Conservation (phyloP, 208 protist genomes). For the Endotrypanum monterogeii region DNA sequence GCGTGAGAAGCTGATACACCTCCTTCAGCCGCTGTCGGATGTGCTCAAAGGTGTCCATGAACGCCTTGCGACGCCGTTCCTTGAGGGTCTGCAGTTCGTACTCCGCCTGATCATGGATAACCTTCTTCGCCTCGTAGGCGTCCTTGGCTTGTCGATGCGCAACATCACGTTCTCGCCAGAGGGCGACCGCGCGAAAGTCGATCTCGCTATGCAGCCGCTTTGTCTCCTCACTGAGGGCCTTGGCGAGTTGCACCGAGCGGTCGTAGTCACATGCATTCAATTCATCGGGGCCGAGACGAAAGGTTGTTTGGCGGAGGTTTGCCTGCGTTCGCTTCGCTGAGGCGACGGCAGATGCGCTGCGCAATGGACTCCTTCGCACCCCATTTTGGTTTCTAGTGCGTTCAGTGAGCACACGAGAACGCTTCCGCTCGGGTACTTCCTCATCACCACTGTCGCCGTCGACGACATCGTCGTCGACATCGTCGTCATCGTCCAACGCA, state of each 20-base stretch:
- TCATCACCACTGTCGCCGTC: slow-evolving; percentile 23
- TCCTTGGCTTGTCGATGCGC: slow-evolving; percentile 66
- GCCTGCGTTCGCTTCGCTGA: slow-evolving; percentile 12
- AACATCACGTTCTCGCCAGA: slow-evolving; percentile 95
- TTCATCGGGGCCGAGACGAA: slow-evolving; percentile 71
- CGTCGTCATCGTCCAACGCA: slow-evolving; percentile 26
- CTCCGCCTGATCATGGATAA: slow-evolving; percentile 75
- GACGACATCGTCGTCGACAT: slow-evolving; percentile 25
- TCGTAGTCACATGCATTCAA: slow-evolving; percentile 82
- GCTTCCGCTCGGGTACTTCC: slow-evolving; percentile 3
- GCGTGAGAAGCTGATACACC: slow-evolving; percentile 99
- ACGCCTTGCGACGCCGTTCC: slow-evolving; percentile 92
- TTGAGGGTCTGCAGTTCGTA: slow-evolving; percentile 67
- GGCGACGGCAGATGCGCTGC: neutral
- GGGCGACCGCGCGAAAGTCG: slow-evolving; percentile 94
- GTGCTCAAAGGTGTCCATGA: slow-evolving; percentile 98
- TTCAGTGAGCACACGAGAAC: neutral
- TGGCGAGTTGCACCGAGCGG: slow-evolving; percentile 85
- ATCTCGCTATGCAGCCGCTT: slow-evolving; percentile 83
- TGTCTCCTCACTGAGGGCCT: slow-evolving; percentile 88
- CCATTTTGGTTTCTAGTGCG: neutral
- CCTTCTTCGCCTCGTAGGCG: slow-evolving; percentile 61
- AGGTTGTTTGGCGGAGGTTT: slow-evolving; percentile 58
- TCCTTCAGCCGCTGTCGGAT: slow-evolving; percentile 99
- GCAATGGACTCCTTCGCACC: neutral